Conservation (phyloP, 352 stramenopile genomes). For the Pythium monospermum region DNA sequence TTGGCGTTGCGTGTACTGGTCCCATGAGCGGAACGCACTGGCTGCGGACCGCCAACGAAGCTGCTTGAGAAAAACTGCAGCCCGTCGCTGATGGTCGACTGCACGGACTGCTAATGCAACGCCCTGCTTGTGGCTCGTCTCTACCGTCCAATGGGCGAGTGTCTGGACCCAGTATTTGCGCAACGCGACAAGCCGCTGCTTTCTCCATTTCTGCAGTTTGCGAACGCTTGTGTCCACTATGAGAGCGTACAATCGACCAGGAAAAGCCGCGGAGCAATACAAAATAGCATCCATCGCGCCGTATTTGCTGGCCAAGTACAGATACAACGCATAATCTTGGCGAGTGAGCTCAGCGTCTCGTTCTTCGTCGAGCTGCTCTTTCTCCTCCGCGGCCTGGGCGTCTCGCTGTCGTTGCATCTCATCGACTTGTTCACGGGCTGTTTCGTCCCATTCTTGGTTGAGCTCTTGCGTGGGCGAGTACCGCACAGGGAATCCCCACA, state of each 20-base stretch:
- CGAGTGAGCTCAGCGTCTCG: neutral
- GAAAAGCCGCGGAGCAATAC: conserved; percentile 24
- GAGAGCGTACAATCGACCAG: conserved; percentile 24
- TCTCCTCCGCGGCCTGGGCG: neutral
- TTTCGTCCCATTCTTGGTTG: neutral
- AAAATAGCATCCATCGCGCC: conserved; percentile 22
- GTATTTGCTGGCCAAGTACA: conserved; percentile 22
- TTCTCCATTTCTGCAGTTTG: conserved; percentile 22
- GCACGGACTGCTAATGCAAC: conserved; percentile 3
- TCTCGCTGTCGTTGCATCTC: neutral
- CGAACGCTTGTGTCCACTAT: conserved; percentile 15
- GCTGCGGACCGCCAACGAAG: conserved; percentile 7
- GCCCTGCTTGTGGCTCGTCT: neutral
- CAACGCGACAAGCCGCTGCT: conserved; percentile 12
- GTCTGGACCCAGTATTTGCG: conserved; percentile 14
- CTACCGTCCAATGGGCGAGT: neutral
- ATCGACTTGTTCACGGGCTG: neutral
- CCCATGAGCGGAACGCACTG: conserved; percentile 17
- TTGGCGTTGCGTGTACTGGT: conserved; percentile 15
- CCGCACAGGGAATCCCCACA: conserved; percentile 27
- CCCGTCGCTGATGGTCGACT: conserved; percentile 5
- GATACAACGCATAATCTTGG: conserved; percentile 25
- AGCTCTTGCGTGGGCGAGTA: conserved; percentile 20
- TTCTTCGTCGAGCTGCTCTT: conserved; percentile 5
- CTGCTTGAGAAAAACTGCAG: conserved; percentile 9